A percentile compares a stretch with the other conserved stretches of the same genome.
These are phyloP conservation scores for Boletus bicolor DNA, from an alignment of 768 basidiomycete species.

Conservation along the genomic window DNA sequence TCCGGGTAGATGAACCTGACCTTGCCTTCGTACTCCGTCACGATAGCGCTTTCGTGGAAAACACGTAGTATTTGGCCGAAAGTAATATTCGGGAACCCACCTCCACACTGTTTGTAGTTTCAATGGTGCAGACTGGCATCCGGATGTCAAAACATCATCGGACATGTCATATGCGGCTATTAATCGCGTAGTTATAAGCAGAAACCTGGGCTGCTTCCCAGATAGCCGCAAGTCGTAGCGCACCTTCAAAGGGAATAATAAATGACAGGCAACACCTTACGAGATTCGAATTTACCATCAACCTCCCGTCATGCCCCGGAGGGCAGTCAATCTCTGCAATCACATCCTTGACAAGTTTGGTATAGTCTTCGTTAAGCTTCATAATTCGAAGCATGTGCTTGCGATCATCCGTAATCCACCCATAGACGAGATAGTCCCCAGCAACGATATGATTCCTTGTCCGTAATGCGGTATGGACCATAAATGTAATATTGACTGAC, in stretches of 20 bases:
- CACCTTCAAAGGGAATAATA: slow-evolving; percentile 11
- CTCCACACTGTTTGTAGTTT: slow-evolving; percentile 20
- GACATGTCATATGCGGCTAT: slow-evolving; percentile 31
- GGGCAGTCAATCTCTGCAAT: slow-evolving; percentile 29
- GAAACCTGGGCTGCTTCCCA: slow-evolving; percentile 22
- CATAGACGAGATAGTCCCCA: slow-evolving; percentile 27
- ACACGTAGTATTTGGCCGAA: slow-evolving; percentile 29
- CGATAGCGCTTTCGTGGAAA: slow-evolving; percentile 26
- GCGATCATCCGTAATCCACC: slow-evolving; percentile 31
- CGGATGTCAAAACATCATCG: slow-evolving; percentile 11
- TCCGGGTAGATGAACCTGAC: slow-evolving; percentile 26
- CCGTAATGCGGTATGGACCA: slow-evolving; percentile 20
- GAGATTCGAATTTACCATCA: slow-evolving; percentile 20
- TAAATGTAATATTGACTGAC: slow-evolving; percentile 25
- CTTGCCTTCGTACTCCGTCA: slow-evolving; percentile 26
- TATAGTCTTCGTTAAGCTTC: slow-evolving; percentile 28
- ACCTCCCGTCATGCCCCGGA: slow-evolving; percentile 23
- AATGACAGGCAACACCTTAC: background rate
- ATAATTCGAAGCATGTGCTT: slow-evolving; percentile 29
- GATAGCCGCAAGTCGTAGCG: slow-evolving; percentile 30
- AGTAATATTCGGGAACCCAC: slow-evolving; percentile 20
- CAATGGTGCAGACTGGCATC: slow-evolving; percentile 2
- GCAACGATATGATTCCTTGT: slow-evolving; percentile 25
- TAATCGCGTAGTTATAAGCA: slow-evolving; percentile 27
- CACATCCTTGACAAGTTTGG: slow-evolving; percentile 18